phyloP scores from a whole-genome alignment of 2,329 filamentous ascomycete genomes.

The Aspergillus sp. region DNA sequence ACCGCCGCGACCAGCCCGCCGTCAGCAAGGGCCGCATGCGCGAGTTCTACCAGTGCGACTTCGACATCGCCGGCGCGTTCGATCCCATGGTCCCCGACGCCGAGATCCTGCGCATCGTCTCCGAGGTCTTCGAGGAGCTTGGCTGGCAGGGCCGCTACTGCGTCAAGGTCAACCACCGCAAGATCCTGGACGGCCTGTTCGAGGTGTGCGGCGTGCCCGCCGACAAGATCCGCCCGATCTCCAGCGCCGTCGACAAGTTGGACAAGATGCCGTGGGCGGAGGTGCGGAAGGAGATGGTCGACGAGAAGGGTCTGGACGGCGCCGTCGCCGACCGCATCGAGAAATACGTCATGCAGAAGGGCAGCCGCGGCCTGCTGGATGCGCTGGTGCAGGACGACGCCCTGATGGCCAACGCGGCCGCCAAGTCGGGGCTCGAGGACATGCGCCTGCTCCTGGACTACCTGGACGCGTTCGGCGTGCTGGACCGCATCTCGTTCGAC shows the following conservation, averaged over 20 bases:
- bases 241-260: constrained; percentile 88
- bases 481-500: constrained; percentile 74
- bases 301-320: constrained; percentile 72
- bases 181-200: constrained; percentile 88
- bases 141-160: constrained; percentile 66
- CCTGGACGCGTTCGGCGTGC: constrained; percentile 64
- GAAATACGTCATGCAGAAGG: constrained; percentile 70
- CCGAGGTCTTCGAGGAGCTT: constrained; percentile 74
- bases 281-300: constrained; percentile 85
- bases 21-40: constrained; percentile 89
- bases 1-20: constrained; percentile 69
- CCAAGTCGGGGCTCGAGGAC: constrained; percentile 71
- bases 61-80: constrained; percentile 80
- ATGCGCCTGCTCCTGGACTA: constrained; percentile 75
- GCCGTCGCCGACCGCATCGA: constrained; percentile 81
- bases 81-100: constrained; percentile 89
- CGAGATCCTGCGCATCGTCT: constrained; percentile 74
- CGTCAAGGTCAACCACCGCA: constrained; percentile 92
- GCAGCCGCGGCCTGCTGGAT: constrained; percentile 63
- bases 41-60: constrained; percentile 96
- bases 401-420: constrained; percentile 60
- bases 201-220: constrained; percentile 79
- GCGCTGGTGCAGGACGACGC: constrained; percentile 58
- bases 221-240: constrained; percentile 82
- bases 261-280: constrained; percentile 88